Base-by-base conservation (phyloP, 2,329 filamentous ascomycete genomes). In the Waltergamsia citrina region DNA sequence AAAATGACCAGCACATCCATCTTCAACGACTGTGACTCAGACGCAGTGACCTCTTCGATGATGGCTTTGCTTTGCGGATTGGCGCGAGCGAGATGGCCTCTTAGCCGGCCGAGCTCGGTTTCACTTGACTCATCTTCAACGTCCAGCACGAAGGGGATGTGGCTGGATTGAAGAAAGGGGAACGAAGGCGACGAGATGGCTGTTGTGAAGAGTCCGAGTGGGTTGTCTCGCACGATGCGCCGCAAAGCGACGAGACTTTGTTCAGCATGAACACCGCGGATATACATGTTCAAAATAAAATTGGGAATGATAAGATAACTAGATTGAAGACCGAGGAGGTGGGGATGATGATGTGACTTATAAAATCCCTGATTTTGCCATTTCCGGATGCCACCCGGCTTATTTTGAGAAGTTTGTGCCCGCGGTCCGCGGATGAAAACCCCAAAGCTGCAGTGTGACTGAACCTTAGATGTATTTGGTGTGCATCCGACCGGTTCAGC, bases 41-140 rank as follows among this genome's bases (percentile, higher is more conserved):
- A 33, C 16, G 45, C 36, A 29, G 38, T 40, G 19, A 62, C 43
- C 0, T 58, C 50, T 33, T 75, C 68, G 29, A 78, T 67, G 38
- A 83, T 62, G 15, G 67, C 65, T 49, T 81, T 79, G 45, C 59
- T 59, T 43, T 83, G 78, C 0, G 78, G 77, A 42, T 84, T 84
- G 23, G 62, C 59, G 20, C 69, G 60, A 1, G 78, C 77, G 19
- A 83, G 51, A 43, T 84, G 79, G 4, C 74, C 77, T 3, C 76
- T 64, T 4, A 84, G 59, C 4, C 46, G 49, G 18, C 54, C 55
- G 1, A 62, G 47, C n/a, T 64, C 57, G 0, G 54, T 56, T 32
- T 61, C 56, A 38, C 49, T 59, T 4, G 47, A 27, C 22, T 63
- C 56, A 38, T 66, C 57, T 5, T 59, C 39, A 7, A 67, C 47